Percentiles rank a stretch among this genome's conserved stretches.
phyloP scores from a whole-genome alignment of 768 basidiomycete species.

The Amanita muscaria region DNA sequence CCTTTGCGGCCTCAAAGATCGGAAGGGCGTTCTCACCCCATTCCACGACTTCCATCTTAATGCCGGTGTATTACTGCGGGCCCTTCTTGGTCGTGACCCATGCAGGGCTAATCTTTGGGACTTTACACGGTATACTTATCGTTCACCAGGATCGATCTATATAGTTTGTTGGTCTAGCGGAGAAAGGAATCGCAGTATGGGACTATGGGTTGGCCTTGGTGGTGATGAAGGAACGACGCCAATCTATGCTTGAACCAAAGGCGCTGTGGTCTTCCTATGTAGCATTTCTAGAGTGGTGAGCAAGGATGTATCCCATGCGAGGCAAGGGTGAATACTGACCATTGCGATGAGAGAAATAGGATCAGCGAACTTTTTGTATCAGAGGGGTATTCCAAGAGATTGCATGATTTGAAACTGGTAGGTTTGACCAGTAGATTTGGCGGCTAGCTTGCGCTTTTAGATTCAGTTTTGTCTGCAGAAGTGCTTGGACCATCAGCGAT shows the following conservation, averaged over 20 bases:
- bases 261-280: conserved; percentile 60
- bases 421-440: conserved; percentile 86
- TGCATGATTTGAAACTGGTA: conserved; percentile 99
- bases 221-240: conserved; percentile 91
- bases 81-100: conserved; percentile 98
- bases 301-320: neutral
- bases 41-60: conserved; percentile 89
- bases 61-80: conserved; percentile 89
- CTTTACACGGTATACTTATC: conserved; percentile 99
- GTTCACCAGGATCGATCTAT: conserved; percentile 94
- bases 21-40: conserved; percentile 46
- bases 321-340: conserved; percentile 33
- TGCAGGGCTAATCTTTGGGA: conserved; percentile 97
- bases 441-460: conserved; percentile 92
- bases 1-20: conserved; percentile 37
- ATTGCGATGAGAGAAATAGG: conserved; percentile 96
- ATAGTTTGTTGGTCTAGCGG: conserved; percentile 89
- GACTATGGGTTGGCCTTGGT: conserved; percentile 95
- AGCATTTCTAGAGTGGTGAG: neutral
- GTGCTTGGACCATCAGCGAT: conserved; percentile 23
- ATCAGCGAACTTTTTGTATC: conserved; percentile 95
- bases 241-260: conserved; percentile 94
- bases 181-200: conserved; percentile 96
- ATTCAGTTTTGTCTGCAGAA: conserved; percentile 51
- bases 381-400: conserved; percentile 78